Percentiles rank a stretch among this genome's conserved stretches.
These are phyloP conservation scores for Linnemannia elongata DNA, from an alignment of 192 early-diverging fungal genomes.

Conservation along the genomic window DNA sequence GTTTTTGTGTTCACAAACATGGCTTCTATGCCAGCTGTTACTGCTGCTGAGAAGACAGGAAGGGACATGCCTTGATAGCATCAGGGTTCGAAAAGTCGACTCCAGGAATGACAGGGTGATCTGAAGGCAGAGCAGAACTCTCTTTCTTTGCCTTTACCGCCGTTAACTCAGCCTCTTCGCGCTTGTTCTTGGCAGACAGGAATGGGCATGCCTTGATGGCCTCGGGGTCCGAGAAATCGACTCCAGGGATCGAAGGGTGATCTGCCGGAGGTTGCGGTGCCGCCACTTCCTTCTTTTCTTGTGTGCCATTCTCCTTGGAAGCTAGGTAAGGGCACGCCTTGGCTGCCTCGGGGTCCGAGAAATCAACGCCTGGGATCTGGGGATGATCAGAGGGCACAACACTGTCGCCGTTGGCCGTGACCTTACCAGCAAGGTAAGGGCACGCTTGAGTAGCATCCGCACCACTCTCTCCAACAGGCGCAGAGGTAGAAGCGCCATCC, in stretches of 20 bases:
- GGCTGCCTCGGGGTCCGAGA: conserved; percentile 35
- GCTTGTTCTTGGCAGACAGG: conserved; percentile 22
- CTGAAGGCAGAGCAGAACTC: conserved; percentile 9
- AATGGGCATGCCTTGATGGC: conserved; percentile 35
- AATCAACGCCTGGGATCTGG: conserved; percentile 36
- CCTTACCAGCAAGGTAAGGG: conserved; percentile 19
- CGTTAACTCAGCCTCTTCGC: neutral
- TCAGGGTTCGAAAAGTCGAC: conserved; percentile 44
- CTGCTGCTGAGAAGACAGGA: conserved; percentile 22
- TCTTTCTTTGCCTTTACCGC: neutral
- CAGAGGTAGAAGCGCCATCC: neutral
- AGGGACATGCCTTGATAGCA: conserved; percentile 41
- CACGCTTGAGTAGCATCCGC: conserved; percentile 22
- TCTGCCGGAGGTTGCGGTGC: neutral
- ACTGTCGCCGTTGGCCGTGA: neutral
- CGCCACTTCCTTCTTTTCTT: neutral
- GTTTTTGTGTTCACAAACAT: neutral
- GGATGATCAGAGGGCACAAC: conserved; percentile 44
- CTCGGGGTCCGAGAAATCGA: conserved; percentile 33
- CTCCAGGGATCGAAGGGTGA: conserved; percentile 27
- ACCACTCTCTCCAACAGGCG: neutral
- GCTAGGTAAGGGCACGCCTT: conserved; percentile 49
- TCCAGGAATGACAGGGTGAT: conserved; percentile 50
- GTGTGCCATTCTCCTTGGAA: neutral
- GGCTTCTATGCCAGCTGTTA: neutral